phyloP scores from a whole-genome alignment of 2,329 filamentous ascomycete species.

The Leptosphaerulina australis region DNA sequence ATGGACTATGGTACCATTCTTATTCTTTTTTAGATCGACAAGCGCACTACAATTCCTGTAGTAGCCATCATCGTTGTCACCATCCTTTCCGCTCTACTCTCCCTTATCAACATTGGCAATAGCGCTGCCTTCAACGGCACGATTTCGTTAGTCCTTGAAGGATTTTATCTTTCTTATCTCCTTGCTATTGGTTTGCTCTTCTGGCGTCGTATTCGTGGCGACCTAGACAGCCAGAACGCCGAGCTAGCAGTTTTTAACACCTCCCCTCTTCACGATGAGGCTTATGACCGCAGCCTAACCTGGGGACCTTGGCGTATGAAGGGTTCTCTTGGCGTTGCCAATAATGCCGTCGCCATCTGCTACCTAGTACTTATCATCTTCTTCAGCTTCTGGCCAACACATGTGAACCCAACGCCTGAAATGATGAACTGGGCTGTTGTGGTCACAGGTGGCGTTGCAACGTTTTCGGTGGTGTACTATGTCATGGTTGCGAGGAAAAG shows the following conservation, averaged over 20 bases:
- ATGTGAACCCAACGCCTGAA: conserved; percentile 21
- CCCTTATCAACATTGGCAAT: conserved; percentile 61
- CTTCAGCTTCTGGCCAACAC: conserved; percentile 45
- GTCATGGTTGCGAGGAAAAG: conserved; percentile 35
- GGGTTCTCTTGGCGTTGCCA: conserved; percentile 35
- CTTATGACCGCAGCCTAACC: conserved; percentile 28
- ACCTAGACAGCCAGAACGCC: conserved; percentile 32
- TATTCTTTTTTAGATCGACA: conserved; percentile 39
- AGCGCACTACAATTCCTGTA: conserved; percentile 51
- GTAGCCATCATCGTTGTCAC: conserved; percentile 56
- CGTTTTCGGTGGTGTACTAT: conserved; percentile 43
- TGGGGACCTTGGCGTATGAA: conserved; percentile 47
- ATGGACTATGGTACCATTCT: background rate
- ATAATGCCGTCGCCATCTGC: conserved; percentile 42
- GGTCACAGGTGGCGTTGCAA: conserved; percentile 37
- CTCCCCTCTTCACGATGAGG: conserved; percentile 23
- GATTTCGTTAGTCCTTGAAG: conserved; percentile 44
- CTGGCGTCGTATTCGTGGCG: conserved; percentile 45
- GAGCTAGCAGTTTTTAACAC: conserved; percentile 34
- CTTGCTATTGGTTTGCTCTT: conserved; percentile 42
- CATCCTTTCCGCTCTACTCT: conserved; percentile 52
- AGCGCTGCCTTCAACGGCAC: conserved; percentile 46
- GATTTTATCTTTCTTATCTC: conserved; percentile 47
- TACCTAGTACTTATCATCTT: conserved; percentile 44
- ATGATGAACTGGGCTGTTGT: conserved; percentile 46